Evolutionary conservation across 2,329 filamentous ascomycete species (phyloP).

Genomic region (Pestalotiopsis sp.): DNA sequence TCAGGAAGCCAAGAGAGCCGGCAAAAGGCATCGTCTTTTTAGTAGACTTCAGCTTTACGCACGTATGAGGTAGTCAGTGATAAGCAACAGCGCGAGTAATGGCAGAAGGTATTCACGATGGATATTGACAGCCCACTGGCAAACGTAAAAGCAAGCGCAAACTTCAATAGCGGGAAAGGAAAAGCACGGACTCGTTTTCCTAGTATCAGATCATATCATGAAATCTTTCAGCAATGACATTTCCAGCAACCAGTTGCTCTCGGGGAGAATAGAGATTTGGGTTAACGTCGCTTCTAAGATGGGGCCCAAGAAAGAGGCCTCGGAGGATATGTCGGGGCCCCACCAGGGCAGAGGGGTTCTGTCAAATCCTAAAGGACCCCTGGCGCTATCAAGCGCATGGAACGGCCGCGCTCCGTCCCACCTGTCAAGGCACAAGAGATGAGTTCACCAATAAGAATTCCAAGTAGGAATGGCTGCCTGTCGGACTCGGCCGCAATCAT

Average conservation of each 20-base stretch:
- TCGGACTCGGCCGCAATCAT: neutral
- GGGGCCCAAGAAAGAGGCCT: neutral
- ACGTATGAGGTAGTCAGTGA: neutral
- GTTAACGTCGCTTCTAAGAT: neutral
- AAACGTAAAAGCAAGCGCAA: neutral
- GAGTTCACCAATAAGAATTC: neutral
- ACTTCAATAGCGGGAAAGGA: neutral
- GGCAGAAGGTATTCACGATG: neutral
- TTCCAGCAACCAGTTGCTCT: neutral
- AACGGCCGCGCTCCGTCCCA: neutral
- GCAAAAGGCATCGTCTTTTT: neutral
- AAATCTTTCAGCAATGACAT: neutral
- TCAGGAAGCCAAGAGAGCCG: neutral
- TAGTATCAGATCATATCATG: neutral
- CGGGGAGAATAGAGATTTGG: neutral
- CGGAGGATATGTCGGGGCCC: neutral
- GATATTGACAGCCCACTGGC: neutral
- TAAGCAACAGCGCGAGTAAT: neutral
- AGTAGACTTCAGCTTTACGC: too few species aligned
- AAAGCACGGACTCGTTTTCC: neutral
- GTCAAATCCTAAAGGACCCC: neutral
- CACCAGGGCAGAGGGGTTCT: neutral
- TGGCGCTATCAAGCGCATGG: neutral
- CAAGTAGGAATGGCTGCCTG: neutral
- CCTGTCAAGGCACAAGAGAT: neutral